Evolutionary conservation across 2,329 filamentous ascomycete genomes (phyloP).

Genomic region (Elsinoe batatas): DNA sequence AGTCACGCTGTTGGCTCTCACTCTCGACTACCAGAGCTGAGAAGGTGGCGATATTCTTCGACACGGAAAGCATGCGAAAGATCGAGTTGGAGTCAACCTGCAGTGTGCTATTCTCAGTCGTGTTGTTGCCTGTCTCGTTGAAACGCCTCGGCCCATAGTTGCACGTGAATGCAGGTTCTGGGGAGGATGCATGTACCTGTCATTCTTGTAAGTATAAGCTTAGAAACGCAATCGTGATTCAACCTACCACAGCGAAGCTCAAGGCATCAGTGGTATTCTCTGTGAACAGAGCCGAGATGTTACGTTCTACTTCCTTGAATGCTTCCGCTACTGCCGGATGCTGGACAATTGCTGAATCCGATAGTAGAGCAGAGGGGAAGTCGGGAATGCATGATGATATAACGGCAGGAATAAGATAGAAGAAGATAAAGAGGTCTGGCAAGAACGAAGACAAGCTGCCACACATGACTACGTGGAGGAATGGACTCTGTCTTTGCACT

Average conservation of each 20-base stretch:
- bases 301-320: slow-evolving; percentile 6
- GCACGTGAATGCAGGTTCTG: background rate
- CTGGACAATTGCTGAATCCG: background rate
- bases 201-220: no score
- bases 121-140: background rate
- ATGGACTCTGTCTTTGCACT: no score
- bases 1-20: background rate
- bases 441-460: background rate
- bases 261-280: background rate
- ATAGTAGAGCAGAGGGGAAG: background rate
- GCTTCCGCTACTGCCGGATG: background rate
- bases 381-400: background rate
- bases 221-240: background rate
- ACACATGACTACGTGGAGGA: no score
- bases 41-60: slow-evolving; percentile 7
- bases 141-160: background rate
- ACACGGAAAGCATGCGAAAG: background rate
- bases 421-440: background rate
- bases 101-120: background rate
- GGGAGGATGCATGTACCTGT: background rate
- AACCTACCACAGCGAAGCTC: slow-evolving; percentile 1
- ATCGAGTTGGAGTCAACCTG: background rate
- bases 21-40: slow-evolving; percentile 5
- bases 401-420: background rate
- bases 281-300: slow-evolving; percentile 1